These are phyloP conservation scores for Collybia nuda DNA, from an alignment of 768 basidiomycete species.

Conservation along the genomic window DNA sequence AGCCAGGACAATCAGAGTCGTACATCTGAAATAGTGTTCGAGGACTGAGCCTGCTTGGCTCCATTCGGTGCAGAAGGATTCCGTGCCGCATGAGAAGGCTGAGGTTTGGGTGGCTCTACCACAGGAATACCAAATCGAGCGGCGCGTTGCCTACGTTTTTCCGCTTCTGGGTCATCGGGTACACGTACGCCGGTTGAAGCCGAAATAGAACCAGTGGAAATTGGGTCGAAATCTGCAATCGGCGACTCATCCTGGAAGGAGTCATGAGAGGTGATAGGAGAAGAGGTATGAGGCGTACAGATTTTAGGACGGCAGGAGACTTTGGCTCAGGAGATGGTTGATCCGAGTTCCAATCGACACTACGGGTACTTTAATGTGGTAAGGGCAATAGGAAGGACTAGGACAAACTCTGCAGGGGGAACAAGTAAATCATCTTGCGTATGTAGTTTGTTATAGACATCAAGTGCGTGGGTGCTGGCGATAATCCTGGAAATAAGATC, in stretches of 20 bases:
- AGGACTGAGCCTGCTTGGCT: slow-evolving; percentile 7
- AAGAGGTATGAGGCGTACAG: background rate
- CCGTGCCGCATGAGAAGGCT: slow-evolving; percentile 14
- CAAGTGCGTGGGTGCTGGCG: slow-evolving; percentile 48
- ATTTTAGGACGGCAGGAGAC: slow-evolving; percentile 7
- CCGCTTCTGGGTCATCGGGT: slow-evolving; percentile 47
- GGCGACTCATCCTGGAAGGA: background rate
- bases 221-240: slow-evolving; percentile 12
- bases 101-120: slow-evolving; percentile 34
- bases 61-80: slow-evolving; percentile 7
- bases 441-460: slow-evolving; percentile 44
- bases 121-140: slow-evolving; percentile 72
- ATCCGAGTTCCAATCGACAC: slow-evolving; percentile 44
- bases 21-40: slow-evolving; percentile 22
- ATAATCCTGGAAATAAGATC: slow-evolving; percentile 68
- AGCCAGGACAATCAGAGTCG: background rate
- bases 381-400: slow-evolving; percentile 1
- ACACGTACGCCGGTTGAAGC: background rate
- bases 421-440: slow-evolving; percentile 24
- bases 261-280: background rate
- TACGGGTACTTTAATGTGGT: slow-evolving; percentile 11
- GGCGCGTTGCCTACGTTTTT: slow-evolving; percentile 60
- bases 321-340: slow-evolving; percentile 18
- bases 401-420: slow-evolving; percentile 25
- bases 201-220: slow-evolving; percentile 1